Percentiles rank a stretch among this genome's conserved stretches.
Conservation (phyloP, 148 eudicot species). For the Cornus controversa region DNA sequence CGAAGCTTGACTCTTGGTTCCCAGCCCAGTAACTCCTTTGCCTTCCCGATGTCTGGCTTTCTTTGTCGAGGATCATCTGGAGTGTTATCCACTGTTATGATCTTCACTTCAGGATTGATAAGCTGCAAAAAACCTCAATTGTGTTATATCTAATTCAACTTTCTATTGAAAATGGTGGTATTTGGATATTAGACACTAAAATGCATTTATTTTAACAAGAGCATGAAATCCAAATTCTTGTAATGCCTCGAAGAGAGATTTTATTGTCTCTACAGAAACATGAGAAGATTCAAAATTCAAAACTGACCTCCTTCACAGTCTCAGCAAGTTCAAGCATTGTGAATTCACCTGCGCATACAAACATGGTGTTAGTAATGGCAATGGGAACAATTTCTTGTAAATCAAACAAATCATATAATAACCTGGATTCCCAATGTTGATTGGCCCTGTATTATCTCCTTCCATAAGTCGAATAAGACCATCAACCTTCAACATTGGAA, state of each 20-base stretch:
- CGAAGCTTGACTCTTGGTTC: conserved; percentile 79
- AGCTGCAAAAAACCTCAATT: conserved; percentile 47
- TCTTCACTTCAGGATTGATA: conserved; percentile 72
- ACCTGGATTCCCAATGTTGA: conserved; percentile 94
- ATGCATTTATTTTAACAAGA: no score
- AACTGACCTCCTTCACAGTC: conserved; percentile 88
- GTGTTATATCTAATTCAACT: neutral
- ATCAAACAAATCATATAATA: conserved; percentile 2
- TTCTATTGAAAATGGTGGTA: neutral
- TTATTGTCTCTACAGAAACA: neutral
- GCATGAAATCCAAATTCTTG: no score
- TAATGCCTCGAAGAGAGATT: no score
- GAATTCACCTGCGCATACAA: conserved; percentile 68
- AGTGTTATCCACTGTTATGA: conserved; percentile 74
- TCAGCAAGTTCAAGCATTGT: conserved; percentile 96
- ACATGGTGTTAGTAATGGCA: neutral
- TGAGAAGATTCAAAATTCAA: conserved; percentile 3
- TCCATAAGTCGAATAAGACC: conserved; percentile 85
- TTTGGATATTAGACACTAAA: neutral
- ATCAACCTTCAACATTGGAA: conserved; percentile 50
- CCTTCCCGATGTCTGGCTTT: conserved; percentile 83
- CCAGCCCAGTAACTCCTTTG: conserved; percentile 85
- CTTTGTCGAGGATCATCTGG: conserved; percentile 97
- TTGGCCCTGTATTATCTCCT: conserved; percentile 82
- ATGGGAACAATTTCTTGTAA: neutral